Percentiles rank a stretch among this genome's conserved stretches.
These are phyloP conservation scores for Apiospora phragmitis DNA, from an alignment of 2,329 filamentous ascomycete species.

Conservation along the genomic window DNA sequence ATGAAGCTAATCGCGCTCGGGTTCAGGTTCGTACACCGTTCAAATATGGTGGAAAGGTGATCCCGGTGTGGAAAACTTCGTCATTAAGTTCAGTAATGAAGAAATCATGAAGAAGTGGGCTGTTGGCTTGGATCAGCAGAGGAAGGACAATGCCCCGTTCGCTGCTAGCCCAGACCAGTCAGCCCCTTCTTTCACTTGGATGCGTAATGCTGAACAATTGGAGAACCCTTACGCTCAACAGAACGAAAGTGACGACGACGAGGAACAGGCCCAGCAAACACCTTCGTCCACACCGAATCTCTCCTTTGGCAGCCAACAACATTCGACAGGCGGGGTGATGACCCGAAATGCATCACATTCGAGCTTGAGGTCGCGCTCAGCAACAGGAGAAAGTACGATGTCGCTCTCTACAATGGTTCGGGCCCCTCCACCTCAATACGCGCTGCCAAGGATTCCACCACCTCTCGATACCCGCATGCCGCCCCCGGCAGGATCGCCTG, in stretches of 20 bases:
- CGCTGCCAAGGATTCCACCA: slow-evolving; percentile 57
- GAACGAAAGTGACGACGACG: slow-evolving; percentile 63
- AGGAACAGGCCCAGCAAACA: slow-evolving; percentile 39
- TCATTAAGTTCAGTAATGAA: slow-evolving; percentile 90
- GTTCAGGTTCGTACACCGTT: slow-evolving; percentile 81
- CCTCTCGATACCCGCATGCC: slow-evolving; percentile 61
- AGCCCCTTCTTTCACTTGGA: slow-evolving; percentile 78
- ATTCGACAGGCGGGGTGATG: slow-evolving; percentile 40
- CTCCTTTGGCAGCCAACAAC: slow-evolving; percentile 28
- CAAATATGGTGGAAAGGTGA: slow-evolving; percentile 99
- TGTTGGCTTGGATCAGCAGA: slow-evolving; percentile 73
- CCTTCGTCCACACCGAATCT: slow-evolving; percentile 37
- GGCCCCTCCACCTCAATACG: slow-evolving; percentile 71
- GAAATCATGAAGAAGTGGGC: slow-evolving; percentile 94
- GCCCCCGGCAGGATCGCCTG: slow-evolving; percentile 55
- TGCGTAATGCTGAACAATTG: slow-evolving; percentile 64
- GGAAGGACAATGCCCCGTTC: slow-evolving; percentile 60
- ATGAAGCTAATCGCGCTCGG: slow-evolving; percentile 27
- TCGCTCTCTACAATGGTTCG: slow-evolving; percentile 58
- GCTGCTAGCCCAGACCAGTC: slow-evolving; percentile 46
- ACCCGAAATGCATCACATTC: slow-evolving; percentile 72
- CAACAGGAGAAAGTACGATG: slow-evolving; percentile 68
- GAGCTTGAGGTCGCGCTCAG: slow-evolving; percentile 74
- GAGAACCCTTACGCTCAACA: slow-evolving; percentile 79
- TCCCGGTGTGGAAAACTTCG: slow-evolving; percentile 91